Evolutionary conservation across 371 early-diverging fungal genomes (phyloP).

Genomic region (Mucor mucedo): DNA sequence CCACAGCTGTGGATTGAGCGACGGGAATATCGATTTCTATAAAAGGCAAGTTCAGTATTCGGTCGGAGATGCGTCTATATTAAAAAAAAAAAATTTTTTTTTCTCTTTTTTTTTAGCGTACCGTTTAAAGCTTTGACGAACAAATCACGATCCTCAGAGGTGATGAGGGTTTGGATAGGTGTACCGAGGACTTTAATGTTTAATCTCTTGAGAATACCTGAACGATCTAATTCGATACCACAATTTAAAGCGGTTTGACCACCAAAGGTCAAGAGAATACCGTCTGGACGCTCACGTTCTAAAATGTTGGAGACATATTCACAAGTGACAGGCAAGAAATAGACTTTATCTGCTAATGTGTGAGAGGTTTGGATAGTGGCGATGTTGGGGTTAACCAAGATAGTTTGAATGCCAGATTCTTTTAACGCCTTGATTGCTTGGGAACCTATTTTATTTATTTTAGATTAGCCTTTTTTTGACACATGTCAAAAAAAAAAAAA

Average conservation of each 20-base stretch:
- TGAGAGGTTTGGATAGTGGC: constrained; percentile 97
- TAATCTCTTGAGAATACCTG: constrained; percentile 77
- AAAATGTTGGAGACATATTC: constrained; percentile 89
- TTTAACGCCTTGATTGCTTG: constrained; percentile 96
- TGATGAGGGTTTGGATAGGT: constrained; percentile 86
- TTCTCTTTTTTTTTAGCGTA: constrained; percentile 27
- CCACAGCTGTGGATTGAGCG: constrained; percentile 85
- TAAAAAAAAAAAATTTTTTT: constrained; percentile 5
- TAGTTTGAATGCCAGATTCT: constrained; percentile 87
- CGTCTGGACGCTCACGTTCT: constrained; percentile 92
- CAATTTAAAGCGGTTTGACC: constrained; percentile 95
- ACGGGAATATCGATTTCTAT: constrained; percentile 84
- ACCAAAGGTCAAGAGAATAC: constrained; percentile 91
- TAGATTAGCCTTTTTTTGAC: neutral
- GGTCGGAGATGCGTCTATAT: constrained; percentile 7
- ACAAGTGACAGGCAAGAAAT: constrained; percentile 94
- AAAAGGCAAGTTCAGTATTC: constrained; percentile 25
- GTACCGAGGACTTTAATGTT: constrained; percentile 93
- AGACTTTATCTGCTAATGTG: constrained; percentile 90
- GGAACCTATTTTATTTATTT: constrained; percentile 54
- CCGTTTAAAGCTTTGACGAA: constrained; percentile 88
- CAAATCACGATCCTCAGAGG: constrained; percentile 92
- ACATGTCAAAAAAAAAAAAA: neutral
- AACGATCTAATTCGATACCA: constrained; percentile 84
- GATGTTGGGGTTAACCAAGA: constrained; percentile 96